A percentile compares a stretch with the other conserved stretches of the same genome.
Evolutionary conservation across 176 grass and related monocot genomes (phyloP).

Genomic region (Cenchrus fungigraminus): DNA sequence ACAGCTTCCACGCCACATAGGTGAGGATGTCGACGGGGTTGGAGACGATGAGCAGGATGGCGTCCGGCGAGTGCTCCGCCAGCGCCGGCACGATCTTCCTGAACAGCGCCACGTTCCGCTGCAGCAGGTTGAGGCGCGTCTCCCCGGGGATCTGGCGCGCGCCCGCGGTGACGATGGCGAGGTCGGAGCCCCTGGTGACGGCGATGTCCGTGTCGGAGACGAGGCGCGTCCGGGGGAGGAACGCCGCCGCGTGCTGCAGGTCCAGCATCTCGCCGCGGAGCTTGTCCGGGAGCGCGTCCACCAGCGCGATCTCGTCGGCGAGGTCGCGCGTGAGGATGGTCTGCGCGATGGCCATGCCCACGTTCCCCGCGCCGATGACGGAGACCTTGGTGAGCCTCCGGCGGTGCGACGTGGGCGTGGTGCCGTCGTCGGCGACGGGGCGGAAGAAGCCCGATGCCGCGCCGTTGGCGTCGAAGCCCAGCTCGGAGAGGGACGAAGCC

Average conservation of each 20-base stretch:
- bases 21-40: slow-evolving; percentile 79
- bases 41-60: slow-evolving; percentile 69
- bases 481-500: slow-evolving; percentile 56
- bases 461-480: slow-evolving; percentile 59
- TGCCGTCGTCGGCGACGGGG: not conserved
- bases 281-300: slow-evolving; percentile 78
- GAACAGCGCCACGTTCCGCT: slow-evolving; percentile 70
- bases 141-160: slow-evolving; percentile 72
- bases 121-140: slow-evolving; percentile 61
- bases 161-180: slow-evolving; percentile 76
- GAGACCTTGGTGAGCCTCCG: slow-evolving; percentile 74
- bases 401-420: slow-evolving; percentile 17
- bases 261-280: slow-evolving; percentile 96
- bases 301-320: slow-evolving; percentile 88
- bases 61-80: slow-evolving; percentile 54
- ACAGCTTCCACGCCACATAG: slow-evolving; percentile 80
- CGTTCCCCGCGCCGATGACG: slow-evolving; percentile 80
- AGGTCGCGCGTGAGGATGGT: slow-evolving; percentile 87
- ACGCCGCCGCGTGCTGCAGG: slow-evolving; percentile 95
- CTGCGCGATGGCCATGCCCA: slow-evolving; percentile 99
- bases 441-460: slow-evolving; percentile 54
- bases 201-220: slow-evolving; percentile 56
- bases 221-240: slow-evolving; percentile 77
- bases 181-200: slow-evolving; percentile 63
- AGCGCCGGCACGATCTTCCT: slow-evolving; percentile 62